Conservation (phyloP, 495 filamentous ascomycete genomes). For the Neurospora sp. region DNA sequence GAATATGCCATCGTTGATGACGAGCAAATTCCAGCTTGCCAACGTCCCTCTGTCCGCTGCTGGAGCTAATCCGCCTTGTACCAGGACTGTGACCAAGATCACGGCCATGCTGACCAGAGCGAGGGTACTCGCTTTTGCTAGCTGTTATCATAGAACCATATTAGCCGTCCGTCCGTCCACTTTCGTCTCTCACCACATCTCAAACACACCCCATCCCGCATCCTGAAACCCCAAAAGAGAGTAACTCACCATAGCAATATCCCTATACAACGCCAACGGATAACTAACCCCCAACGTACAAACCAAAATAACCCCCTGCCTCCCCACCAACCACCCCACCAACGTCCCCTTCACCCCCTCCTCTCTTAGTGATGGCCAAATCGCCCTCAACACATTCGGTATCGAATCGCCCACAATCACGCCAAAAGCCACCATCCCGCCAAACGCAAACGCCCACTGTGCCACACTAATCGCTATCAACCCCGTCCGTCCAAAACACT, state of each 20-base stretch:
- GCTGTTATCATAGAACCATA: conserved; percentile 32
- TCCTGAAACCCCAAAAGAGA: too few species aligned
- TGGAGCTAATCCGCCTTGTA: conserved; percentile 68
- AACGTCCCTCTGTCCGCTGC: conserved; percentile 58
- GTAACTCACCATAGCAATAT: conserved; percentile 80
- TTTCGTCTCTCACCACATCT: neutral
- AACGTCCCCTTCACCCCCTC: conserved; percentile 71
- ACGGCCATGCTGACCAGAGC: conserved; percentile 85
- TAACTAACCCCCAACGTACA: conserved; percentile 83
- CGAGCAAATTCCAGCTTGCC: conserved; percentile 47
- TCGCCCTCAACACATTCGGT: conserved; percentile 71
- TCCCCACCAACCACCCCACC: conserved; percentile 69
- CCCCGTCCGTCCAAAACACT: conserved; percentile 82
- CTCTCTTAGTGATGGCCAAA: conserved; percentile 68
- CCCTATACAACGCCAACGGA: conserved; percentile 82
- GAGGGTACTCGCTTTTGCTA: conserved; percentile 89
- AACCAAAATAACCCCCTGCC: conserved; percentile 73
- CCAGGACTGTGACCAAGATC: conserved; percentile 82
- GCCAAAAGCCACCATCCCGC: conserved; percentile 96
- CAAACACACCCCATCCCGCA: neutral
- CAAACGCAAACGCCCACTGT: conserved; percentile 97
- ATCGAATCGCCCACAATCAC: conserved; percentile 96
- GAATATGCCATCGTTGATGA: conserved; percentile 77
- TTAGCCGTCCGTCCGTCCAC: neutral
- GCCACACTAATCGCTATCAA: conserved; percentile 84